Base-by-base conservation (phyloP, 2,329 filamentous ascomycete genomes). In the Botryotinia calthae region DNA sequence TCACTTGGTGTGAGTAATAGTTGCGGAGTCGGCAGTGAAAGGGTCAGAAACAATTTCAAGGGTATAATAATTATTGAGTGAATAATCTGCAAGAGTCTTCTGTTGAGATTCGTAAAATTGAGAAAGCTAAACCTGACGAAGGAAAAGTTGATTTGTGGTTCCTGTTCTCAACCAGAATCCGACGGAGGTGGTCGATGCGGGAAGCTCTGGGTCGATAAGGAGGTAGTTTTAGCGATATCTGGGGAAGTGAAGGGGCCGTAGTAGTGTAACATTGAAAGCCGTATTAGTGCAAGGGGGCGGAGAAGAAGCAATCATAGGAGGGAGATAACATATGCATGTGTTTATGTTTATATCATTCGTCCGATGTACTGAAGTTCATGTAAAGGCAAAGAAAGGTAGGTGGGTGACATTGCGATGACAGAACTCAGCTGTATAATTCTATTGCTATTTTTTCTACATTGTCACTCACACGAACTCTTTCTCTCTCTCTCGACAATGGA, bases 61-160 rank as follows among this genome's bases (percentile, higher is more conserved):
- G 18, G 34, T 22, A 31, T 40, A 40, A 40, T 10, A n/a, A 54
- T 54, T 14, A 67, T 28, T 14, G 2, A 56, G 64, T 67, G 48
- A 67, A 67, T 67, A 10, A 56, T 22, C 48, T 54, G 48, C 56
- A 67, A 56, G 65, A 56, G 34, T 31, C 48, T 56, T 56, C 48
- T 10, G 48, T 31, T 31, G 48, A 22, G 48, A 56, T 31, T 9
- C 18, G 14, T 31, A 31, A 14, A 42, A 54, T 42, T 20, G 44
- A 20, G 48, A 46, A 54, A 40, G 9, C 9, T 28, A 46, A 54
- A 40, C 16, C 9, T 28, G 56, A 31, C 31, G 51, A 31, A 31
- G 64, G 48, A 56, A 56, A 42, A 56, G 65, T 22, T 67, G 65
- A 67, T 42, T 67, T 66, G 64, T 67, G 65, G 48, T 67, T 67